Percentiles rank a stretch among this genome's conserved stretches.
Conservation (phyloP, 1,284 basidiomycete genomes). For the Ganoderma sp. region DNA sequence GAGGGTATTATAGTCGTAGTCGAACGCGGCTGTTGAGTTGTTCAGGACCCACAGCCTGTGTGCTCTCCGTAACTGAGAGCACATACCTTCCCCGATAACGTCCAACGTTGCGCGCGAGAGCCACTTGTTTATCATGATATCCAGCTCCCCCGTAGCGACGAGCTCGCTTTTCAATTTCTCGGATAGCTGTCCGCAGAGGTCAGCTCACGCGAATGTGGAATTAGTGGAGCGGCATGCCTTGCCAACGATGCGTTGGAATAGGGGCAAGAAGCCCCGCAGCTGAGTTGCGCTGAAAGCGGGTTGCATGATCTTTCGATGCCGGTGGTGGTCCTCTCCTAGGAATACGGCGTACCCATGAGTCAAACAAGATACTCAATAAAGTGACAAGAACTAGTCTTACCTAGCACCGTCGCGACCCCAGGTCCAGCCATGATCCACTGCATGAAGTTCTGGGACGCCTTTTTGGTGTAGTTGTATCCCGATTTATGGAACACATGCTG, state of each 20-base stretch:
- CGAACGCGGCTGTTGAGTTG: conserved; percentile 38
- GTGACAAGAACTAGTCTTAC: conserved; percentile 13
- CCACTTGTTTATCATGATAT: conserved; percentile 32
- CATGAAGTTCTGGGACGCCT: conserved; percentile 22
- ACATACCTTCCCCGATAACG: conserved; percentile 40
- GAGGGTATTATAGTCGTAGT: conserved; percentile 39
- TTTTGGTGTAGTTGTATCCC: conserved; percentile 36
- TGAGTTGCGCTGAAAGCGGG: conserved; percentile 37
- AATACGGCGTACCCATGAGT: background rate
- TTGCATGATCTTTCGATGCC: conserved; percentile 41
- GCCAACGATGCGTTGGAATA: conserved; percentile 29
- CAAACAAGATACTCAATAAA: background rate
- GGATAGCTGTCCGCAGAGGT: conserved; percentile 20
- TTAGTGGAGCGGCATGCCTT: conserved; percentile 23
- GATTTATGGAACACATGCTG: conserved; percentile 39
- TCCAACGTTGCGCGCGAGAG: conserved; percentile 41
- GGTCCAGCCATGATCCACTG: conserved; percentile 28
- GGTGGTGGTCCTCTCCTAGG: conserved; percentile 34
- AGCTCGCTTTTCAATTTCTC: conserved; percentile 31
- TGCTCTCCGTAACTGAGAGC: too few relatives aligned
- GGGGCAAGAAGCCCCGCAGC: conserved; percentile 32
- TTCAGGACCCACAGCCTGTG: too few relatives aligned
- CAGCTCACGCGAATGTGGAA: background rate
- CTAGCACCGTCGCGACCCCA: conserved; percentile 29
- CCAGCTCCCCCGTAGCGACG: conserved; percentile 7